These are phyloP conservation scores for Lactifluus echinatus DNA, from an alignment of 768 basidiomycete species.

Conservation along the genomic window DNA sequence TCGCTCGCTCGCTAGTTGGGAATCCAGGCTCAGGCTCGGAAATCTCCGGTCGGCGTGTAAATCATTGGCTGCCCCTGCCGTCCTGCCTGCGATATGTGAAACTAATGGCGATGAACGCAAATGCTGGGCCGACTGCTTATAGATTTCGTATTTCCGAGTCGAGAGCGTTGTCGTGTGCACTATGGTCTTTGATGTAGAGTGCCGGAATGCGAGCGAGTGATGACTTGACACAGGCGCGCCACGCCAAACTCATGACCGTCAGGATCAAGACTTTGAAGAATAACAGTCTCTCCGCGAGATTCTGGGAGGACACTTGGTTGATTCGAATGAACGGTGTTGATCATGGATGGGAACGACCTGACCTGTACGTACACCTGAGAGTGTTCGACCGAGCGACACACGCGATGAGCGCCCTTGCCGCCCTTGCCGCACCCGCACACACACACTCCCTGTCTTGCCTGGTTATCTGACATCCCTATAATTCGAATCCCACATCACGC, in stretches of 20 bases:
- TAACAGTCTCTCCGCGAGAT: too few species aligned
- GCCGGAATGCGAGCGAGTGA: too few species aligned
- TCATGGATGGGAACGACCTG: background rate
- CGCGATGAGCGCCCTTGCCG: slow-evolving; percentile 6
- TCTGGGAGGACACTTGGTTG: background rate
- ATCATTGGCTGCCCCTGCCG: too few species aligned
- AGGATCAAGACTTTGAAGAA: too few species aligned
- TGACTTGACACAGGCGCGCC: too few species aligned
- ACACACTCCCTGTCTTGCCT: slow-evolving; percentile 1
- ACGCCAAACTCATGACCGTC: too few species aligned
- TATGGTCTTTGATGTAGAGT: too few species aligned
- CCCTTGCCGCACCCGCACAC: too few species aligned
- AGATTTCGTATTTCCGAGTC: too few species aligned
- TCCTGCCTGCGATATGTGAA: too few species aligned
- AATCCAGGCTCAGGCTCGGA: background rate
- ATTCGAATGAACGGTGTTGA: background rate
- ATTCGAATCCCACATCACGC: slow-evolving; percentile 9
- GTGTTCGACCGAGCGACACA: background rate
- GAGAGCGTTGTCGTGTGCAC: background rate
- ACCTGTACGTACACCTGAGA: background rate
- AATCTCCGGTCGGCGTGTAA: slow-evolving; percentile 11
- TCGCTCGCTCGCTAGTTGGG: background rate
- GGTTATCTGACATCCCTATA: slow-evolving; percentile 19
- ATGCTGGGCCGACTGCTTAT: too few species aligned
- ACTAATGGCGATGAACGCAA: too few species aligned